Conservation (phyloP, 2,329 filamentous ascomycete species). For the Beauveria asiatica region DNA sequence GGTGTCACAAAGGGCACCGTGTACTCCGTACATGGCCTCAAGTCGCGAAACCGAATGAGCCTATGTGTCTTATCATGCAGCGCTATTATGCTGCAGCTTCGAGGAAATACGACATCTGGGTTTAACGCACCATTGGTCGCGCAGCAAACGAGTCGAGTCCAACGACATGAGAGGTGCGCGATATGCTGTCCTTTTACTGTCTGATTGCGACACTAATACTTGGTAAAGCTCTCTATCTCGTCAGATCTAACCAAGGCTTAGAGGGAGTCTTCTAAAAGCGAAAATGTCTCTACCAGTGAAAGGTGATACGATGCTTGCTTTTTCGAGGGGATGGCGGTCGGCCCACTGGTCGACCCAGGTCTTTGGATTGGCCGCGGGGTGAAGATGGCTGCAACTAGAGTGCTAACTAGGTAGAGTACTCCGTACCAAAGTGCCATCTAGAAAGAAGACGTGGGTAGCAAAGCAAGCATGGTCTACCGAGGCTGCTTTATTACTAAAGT, state of each 20-base stretch:
- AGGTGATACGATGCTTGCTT: constrained; percentile 2
- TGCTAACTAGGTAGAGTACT: too few species aligned
- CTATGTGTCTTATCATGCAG: too few species aligned
- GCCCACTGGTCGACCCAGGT: neutral
- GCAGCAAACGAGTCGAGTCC: neutral
- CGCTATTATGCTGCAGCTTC: neutral
- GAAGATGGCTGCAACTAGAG: neutral
- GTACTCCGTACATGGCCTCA: neutral
- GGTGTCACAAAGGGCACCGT: neutral
- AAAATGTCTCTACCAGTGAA: neutral
- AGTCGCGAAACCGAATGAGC: neutral
- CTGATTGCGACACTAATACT: neutral
- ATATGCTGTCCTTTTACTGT: neutral
- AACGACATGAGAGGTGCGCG: neutral
- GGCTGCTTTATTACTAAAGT: neutral
- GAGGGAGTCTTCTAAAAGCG: neutral
- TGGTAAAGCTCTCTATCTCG: neutral
- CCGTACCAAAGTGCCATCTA: neutral
- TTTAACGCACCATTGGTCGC: neutral
- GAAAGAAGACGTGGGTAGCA: neutral
- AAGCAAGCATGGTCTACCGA: neutral
- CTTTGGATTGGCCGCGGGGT: neutral
- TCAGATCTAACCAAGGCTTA: neutral
- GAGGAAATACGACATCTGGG: neutral
- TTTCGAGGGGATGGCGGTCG: constrained; percentile 3